phyloP scores from a whole-genome alignment of 495 filamentous ascomycete genomes.

The Delitschia confertaspora region DNA sequence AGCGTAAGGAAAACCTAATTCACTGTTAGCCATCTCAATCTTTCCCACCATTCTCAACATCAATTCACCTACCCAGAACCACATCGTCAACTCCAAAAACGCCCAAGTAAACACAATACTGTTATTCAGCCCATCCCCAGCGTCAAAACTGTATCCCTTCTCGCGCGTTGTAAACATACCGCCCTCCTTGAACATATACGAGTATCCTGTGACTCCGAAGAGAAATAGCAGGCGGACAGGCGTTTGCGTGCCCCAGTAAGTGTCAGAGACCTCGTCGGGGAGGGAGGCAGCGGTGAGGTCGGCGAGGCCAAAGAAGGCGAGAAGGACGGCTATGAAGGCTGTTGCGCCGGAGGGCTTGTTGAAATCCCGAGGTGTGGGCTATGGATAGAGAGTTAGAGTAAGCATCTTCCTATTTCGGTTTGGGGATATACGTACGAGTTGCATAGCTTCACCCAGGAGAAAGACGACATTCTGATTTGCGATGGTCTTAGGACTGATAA shows the following conservation, averaged over 20 bases:
- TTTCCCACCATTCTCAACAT: not conserved
- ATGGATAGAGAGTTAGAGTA: constrained; percentile 4
- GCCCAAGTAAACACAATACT: constrained; percentile 72
- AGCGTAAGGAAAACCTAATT: constrained; percentile 22
- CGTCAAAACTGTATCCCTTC: constrained; percentile 21
- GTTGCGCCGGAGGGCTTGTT: constrained; percentile 55
- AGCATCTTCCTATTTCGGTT: not conserved
- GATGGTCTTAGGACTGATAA: constrained; percentile 57
- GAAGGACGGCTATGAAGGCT: constrained; percentile 61
- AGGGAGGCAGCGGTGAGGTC: constrained; percentile 67
- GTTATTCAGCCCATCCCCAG: constrained; percentile 59
- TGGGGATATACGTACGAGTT: constrained; percentile 49
- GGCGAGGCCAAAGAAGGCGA: constrained; percentile 56
- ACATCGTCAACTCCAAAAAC: constrained; percentile 74
- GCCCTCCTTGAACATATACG: constrained; percentile 51
- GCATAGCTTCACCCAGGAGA: constrained; percentile 73
- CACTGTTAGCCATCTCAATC: not conserved
- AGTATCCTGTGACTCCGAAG: constrained; percentile 56
- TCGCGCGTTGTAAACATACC: constrained; percentile 37
- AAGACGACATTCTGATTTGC: constrained; percentile 74
- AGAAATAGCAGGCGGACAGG: constrained; percentile 55
- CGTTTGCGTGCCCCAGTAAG: constrained; percentile 60
- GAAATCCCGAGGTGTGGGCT: constrained; percentile 44
- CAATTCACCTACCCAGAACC: constrained; percentile 69
- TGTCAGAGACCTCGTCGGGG: constrained; percentile 55